phyloP scores from a whole-genome alignment of 2,329 filamentous ascomycete genomes.

The Simplicillium sp. region DNA sequence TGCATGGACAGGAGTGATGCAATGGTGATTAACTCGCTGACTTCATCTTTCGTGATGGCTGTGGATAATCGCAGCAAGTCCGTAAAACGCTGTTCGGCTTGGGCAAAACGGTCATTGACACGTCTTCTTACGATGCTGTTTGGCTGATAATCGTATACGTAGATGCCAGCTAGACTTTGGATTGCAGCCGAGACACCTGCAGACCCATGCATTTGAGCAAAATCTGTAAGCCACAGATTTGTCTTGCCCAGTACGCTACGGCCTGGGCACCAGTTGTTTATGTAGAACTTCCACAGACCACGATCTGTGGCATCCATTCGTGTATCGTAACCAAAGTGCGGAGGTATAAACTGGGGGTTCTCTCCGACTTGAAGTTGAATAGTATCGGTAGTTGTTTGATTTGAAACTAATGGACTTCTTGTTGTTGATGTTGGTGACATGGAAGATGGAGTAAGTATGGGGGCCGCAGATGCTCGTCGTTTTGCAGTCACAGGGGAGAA shows the following conservation, averaged over 20 bases:
- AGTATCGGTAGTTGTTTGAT: no score
- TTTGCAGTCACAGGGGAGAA: no score
- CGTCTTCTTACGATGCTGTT: constrained; percentile 18
- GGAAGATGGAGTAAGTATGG: no score
- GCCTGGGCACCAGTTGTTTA: constrained; percentile 29
- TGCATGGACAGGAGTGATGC: constrained; percentile 27
- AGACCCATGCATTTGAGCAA: constrained; percentile 26
- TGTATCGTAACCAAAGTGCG: constrained; percentile 1
- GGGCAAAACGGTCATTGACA: constrained; percentile 21
- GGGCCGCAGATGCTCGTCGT: no score
- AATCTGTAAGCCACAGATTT: constrained; percentile 29
- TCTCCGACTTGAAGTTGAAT: not conserved
- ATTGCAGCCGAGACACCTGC: constrained; percentile 25
- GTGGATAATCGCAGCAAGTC: constrained; percentile 16
- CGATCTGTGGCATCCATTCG: constrained; percentile 5
- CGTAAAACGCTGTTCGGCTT: constrained; percentile 20
- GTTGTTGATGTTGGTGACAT: no score
- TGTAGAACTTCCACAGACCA: constrained; percentile 10
- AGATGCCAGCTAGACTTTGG: constrained; percentile 29
- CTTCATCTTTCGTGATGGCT: constrained; percentile 11
- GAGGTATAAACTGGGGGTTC: not conserved
- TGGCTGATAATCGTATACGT: constrained; percentile 30
- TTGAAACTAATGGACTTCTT: no score
- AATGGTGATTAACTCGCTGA: constrained; percentile 26
- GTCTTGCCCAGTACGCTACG: constrained; percentile 25